Percentiles rank a stretch among this genome's conserved stretches.
These are phyloP conservation scores for Fusarium sp. DNA, from an alignment of 2,329 filamentous ascomycete genomes.

Conservation along the genomic window DNA sequence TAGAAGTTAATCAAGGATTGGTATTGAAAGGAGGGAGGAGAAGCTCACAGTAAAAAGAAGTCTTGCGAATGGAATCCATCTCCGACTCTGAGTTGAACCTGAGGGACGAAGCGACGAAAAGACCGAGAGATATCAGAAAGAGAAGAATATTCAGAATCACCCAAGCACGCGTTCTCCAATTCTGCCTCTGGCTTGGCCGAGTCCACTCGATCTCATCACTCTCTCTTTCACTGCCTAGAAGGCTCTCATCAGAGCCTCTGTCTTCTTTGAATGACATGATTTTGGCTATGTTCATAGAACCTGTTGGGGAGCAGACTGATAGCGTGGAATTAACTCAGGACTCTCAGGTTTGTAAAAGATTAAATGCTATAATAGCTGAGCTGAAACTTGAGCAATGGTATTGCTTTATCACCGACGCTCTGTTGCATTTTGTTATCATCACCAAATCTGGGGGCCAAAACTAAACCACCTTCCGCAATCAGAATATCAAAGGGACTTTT, in stretches of 20 bases:
- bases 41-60: neutral
- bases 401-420: neutral
- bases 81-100: neutral
- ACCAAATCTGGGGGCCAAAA: neutral
- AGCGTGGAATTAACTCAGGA: accelerated
- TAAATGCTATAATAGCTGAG: neutral
- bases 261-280: neutral
- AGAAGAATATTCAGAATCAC: neutral
- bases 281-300: neutral
- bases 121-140: neutral
- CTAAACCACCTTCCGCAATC: neutral
- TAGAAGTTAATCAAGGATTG: accelerated
- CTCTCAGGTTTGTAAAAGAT: too few relatives aligned
- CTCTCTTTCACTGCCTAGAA: neutral
- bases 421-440: neutral
- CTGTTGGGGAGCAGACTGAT: accelerated
- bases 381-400: neutral
- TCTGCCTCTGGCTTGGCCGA: neutral
- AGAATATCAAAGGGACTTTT: neutral
- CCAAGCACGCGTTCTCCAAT: neutral
- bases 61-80: neutral
- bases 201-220: neutral
- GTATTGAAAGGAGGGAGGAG: accelerated
- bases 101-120: neutral
- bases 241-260: neutral